Conservation (phyloP, 1,284 basidiomycete genomes). For the Marasmius sp. region DNA sequence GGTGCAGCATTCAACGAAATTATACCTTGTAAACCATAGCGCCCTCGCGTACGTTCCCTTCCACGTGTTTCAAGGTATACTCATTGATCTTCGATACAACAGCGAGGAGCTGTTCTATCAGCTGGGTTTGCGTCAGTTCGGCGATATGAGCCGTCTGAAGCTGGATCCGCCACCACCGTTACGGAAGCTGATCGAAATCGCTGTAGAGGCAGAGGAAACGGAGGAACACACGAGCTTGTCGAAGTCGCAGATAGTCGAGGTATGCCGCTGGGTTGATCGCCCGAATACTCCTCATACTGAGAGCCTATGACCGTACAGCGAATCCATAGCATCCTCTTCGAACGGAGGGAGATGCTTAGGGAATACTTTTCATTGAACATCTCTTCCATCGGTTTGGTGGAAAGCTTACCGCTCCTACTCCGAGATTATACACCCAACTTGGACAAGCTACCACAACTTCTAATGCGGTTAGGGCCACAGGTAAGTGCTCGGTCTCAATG, state of each 20-base stretch:
- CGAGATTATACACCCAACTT: constrained; percentile 85
- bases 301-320: constrained; percentile 37
- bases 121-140: constrained; percentile 90
- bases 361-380: constrained; percentile 91
- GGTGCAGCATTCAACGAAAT: constrained; percentile 85
- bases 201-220: constrained; percentile 72
- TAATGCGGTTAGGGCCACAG: constrained; percentile 85
- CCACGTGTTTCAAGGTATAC: background rate
- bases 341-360: constrained; percentile 80
- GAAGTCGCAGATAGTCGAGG: constrained; percentile 69
- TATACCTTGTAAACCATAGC: constrained; percentile 89
- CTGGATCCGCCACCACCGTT: constrained; percentile 84
- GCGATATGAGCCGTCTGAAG: constrained; percentile 72
- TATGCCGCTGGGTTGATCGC: constrained; percentile 36
- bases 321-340: constrained; percentile 57
- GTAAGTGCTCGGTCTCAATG: constrained; percentile 35
- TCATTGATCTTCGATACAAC: constrained; percentile 2
- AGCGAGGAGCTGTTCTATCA: constrained; percentile 98
- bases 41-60: constrained; percentile 64
- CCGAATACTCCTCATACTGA: background rate
- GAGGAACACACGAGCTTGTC: constrained; percentile 48
- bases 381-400: constrained; percentile 60
- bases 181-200: constrained; percentile 72
- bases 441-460: constrained; percentile 81
- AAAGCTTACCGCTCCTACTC: constrained; percentile 80